phyloP scores from a whole-genome alignment of 208 protist species.

The Acanthamoeba healyi region DNA sequence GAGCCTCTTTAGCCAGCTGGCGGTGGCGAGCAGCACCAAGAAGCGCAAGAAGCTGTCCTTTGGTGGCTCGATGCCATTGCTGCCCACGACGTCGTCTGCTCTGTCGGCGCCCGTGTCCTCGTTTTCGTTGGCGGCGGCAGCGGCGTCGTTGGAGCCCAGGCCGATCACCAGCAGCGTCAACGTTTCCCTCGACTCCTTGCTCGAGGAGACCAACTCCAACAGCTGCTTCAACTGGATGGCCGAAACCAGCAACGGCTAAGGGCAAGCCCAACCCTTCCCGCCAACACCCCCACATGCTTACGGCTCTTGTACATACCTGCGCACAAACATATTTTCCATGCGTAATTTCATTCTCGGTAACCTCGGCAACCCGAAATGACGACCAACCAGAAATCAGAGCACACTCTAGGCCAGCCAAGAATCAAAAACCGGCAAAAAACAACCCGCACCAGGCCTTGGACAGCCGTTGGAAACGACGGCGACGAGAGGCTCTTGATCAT shows the following conservation, averaged over 20 bases:
- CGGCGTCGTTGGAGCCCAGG: too few species aligned
- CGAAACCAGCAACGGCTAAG: conserved; percentile 29
- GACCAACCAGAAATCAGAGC: neutral
- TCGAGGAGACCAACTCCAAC: conserved; percentile 76
- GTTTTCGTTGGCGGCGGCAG: neutral
- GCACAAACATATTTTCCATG: too few species aligned
- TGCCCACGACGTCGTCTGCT: neutral
- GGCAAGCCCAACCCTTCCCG: neutral
- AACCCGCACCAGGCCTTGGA: neutral
- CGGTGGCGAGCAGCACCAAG: neutral
- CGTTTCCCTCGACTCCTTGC: conserved; percentile 53
- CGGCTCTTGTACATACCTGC: too few species aligned
- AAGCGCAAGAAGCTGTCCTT: neutral
- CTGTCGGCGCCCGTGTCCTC: neutral
- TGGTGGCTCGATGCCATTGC: neutral
- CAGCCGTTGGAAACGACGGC: neutral
- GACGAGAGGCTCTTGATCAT: too few species aligned
- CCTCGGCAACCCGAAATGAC: neutral
- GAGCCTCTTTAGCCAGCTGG: neutral
- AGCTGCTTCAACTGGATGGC: conserved; percentile 68
- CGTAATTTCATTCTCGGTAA: too few species aligned
- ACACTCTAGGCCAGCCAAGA: neutral
- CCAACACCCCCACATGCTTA: neutral
- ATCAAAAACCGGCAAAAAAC: neutral
- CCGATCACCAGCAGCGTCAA: neutral